These are phyloP conservation scores for Cavenderia fasciculata DNA, from an alignment of 78 protist genomes.

Conservation along the genomic window DNA sequence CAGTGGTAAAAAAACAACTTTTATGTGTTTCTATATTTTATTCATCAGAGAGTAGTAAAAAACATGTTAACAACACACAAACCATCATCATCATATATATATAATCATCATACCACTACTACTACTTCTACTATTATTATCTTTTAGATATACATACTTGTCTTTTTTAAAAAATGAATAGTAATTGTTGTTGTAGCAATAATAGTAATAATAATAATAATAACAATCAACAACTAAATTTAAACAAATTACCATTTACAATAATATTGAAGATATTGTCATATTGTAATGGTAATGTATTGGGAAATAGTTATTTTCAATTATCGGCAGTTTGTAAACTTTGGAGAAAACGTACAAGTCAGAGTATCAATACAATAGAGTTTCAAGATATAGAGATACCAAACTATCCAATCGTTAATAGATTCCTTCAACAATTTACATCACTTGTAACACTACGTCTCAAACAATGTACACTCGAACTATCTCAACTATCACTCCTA, in stretches of 20 bases:
- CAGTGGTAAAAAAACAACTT: no score
- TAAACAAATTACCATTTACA: conserved; percentile 58
- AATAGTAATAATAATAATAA: no score
- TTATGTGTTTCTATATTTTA: no score
- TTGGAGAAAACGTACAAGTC: conserved; percentile 1
- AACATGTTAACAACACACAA: no score
- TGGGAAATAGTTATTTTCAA: conserved; percentile 27
- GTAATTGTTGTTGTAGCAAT: no score
- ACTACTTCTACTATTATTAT: not conserved
- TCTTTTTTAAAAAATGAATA: no score
- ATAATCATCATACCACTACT: not conserved
- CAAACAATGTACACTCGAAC: conserved; percentile 14
- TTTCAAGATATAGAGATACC: conserved; percentile 10
- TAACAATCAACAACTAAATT: not conserved
- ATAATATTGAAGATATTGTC: conserved; percentile 32
- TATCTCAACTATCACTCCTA: conserved; percentile 8
- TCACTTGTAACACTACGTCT: not conserved
- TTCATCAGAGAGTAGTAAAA: no score
- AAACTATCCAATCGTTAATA: not conserved
- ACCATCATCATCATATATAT: no score
- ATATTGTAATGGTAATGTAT: conserved; percentile 4
- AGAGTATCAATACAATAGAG: conserved; percentile 7
- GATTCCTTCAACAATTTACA: conserved; percentile 11
- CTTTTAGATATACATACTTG: no score
- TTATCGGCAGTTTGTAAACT: conserved; percentile 10